Evolutionary conservation across 2,329 filamentous ascomycete genomes (phyloP).

Genomic region (Fusarium nisikadoi): DNA sequence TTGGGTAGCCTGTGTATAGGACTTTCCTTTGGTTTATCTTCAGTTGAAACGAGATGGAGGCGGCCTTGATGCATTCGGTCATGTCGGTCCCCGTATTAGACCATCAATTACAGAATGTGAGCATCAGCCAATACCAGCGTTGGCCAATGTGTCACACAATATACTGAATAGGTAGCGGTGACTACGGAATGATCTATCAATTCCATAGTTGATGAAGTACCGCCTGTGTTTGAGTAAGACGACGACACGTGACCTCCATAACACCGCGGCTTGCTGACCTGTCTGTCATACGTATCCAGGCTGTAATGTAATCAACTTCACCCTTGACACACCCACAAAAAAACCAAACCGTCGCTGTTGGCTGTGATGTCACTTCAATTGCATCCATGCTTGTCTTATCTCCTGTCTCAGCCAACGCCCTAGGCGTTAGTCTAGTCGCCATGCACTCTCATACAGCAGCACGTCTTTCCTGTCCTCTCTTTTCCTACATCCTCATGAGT

Average conservation of each 20-base stretch:
- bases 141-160: not conserved
- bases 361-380: slow-evolving; percentile 4
- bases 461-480: not conserved
- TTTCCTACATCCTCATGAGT: not conserved
- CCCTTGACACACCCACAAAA: not conserved
- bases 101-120: too few relatives aligned
- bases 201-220: not conserved
- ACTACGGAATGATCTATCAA: too few relatives aligned
- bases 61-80: not conserved
- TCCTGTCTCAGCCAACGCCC: slow-evolving; percentile 1
- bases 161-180: too few relatives aligned
- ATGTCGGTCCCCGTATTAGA: too few relatives aligned
- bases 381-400: not conserved
- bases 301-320: slow-evolving; percentile 2
- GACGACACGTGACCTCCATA: not conserved
- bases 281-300: not conserved
- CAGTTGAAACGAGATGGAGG: too few relatives aligned
- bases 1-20: not conserved
- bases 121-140: not conserved
- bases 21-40: accelerated
- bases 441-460: not conserved
- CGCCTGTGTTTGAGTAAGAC: not conserved
- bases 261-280: not conserved
- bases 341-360: not conserved
- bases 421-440: not conserved